Base-by-base conservation (phyloP, 23 red algal species). In the Gracilaria vermiculophylla region DNA sequence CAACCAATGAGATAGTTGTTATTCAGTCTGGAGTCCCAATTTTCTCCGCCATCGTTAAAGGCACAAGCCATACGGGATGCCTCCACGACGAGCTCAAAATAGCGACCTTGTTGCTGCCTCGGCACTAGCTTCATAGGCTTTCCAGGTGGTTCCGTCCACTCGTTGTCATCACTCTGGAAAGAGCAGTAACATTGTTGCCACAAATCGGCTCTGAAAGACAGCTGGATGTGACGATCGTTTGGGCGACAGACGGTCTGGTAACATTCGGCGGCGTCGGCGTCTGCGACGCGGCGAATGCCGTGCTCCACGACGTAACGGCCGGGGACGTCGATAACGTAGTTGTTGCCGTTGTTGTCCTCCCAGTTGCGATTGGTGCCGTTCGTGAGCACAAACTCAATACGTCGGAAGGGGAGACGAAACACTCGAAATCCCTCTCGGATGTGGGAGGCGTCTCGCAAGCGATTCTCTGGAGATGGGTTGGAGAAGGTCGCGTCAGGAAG, bases 391-490 rank as follows among this genome's bases (percentile, higher is more conserved):
- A 93, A 93, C 44, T 65, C 60, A 35, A 91, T 75, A 60, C 65
- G 90, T 43, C 71, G 80, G 56, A 86, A 43, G 71, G 76, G 58
- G 21, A 86, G 71, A 31, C 94, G 94, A 58, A 86, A 86, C 32
- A 96, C 94, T 53, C 94, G 94, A 67, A 96, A 96, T 28, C 64
- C 86, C 19, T 53, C 53, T 15, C 94, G 94, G 43, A 96, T 81
- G 41, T 96, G 78, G 8, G 85, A 91, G 62, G 94, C 94, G 47
- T 96, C 94, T 36, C 74, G 57, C 0, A 96, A 74, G 23, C 21
- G 17, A 37, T 80, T 57, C 10, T 82, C 25, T 21, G 79, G 62
- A 0, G 80, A 64, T 9, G 81, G 79, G 25, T 61, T 74, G 14
- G 80, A 65, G 76, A 80, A 81, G 57, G 74, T 50, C 27, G 36